These are phyloP conservation scores for Ophiostoma perfectum DNA, from an alignment of 2,329 filamentous ascomycete species.

Conservation along the genomic window DNA sequence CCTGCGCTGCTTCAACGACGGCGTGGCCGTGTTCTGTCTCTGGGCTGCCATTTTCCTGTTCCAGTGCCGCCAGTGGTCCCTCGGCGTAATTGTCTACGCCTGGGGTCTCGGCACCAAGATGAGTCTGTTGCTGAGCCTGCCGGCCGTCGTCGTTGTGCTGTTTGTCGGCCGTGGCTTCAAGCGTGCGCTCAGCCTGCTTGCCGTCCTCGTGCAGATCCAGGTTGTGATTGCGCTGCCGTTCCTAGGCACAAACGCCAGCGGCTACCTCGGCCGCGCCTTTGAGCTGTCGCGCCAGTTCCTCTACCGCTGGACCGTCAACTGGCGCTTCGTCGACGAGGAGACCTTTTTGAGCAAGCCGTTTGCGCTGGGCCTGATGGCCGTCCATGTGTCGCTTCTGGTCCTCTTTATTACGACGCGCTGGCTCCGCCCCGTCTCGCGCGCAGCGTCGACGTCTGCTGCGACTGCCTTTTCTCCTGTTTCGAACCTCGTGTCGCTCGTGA, in stretches of 20 bases:
- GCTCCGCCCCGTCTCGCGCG: constrained; percentile 58
- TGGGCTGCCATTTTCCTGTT: constrained; percentile 76
- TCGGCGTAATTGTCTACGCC: constrained; percentile 68
- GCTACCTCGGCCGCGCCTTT: constrained; percentile 78
- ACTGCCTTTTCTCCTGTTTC: background rate
- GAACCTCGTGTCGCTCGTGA: constrained; percentile 1
- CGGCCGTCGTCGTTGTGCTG: constrained; percentile 71
- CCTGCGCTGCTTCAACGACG: constrained; percentile 92
- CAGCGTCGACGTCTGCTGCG: constrained; percentile 38
- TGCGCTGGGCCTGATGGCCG: constrained; percentile 57
- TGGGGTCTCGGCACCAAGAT: constrained; percentile 90
- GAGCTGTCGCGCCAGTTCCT: constrained; percentile 87
- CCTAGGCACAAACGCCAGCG: constrained; percentile 55
- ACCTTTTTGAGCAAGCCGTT: constrained; percentile 67
- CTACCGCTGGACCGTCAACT: constrained; percentile 99
- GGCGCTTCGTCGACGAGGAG: constrained; percentile 87
- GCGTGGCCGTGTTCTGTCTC: constrained; percentile 76
- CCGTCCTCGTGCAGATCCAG: constrained; percentile 73
- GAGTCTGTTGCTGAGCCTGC: constrained; percentile 76
- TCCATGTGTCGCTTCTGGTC: constrained; percentile 61
- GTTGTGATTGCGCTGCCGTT: constrained; percentile 65
- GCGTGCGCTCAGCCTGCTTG: constrained; percentile 60
- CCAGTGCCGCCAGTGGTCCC: constrained; percentile 67
- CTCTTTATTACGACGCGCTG: constrained; percentile 64
- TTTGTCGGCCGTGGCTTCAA: constrained; percentile 66